Evolutionary conservation across 2,329 filamentous ascomycete genomes (phyloP), one percentile per base, ranked within the genome.

Genomic region (Penicillium brevicompactum): DNA sequence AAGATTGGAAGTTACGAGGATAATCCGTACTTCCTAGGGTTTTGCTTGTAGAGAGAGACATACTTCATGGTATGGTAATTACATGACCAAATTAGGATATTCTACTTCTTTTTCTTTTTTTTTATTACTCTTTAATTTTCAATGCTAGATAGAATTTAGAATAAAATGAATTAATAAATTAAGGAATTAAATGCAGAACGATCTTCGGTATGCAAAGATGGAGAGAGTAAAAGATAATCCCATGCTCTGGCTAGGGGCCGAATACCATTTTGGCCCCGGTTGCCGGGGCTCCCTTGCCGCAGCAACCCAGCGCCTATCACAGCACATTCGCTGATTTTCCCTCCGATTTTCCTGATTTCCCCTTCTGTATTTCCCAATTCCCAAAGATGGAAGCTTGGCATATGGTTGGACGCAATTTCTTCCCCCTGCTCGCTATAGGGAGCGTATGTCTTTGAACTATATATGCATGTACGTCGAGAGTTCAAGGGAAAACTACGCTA

Each of bases 231-330:
- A 51, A 24, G 52, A 54, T 46, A 46, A 42, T 41, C 49, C 49
- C 44, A 53, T 53, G 42, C 44, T 56, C 53, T 49, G 37, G 48
- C 47, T 48, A 52, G 56, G 47, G 53, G 48, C 44, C 38, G 43
- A 49, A 50, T 54, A 54, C 46, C 43, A 31, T 48, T 58, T 59
- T 45, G 51, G 58, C 60, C 59, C 55, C 59, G 59, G 70, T 73
- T 73, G 71, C 71, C 69, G 60, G 66, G 71, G 61, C 70, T 73
- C 71, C 71, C 71, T 72, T 72, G 68, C 70, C 70, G 70, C 64
- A 70, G 67, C 65, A 69, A 67, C 68, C 60, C 59, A 62, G 60
- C 63, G 62, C 68, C 67, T 70, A 71, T 72, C 69, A 72, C 61
- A 65, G 53, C 30, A 55, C 57, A 42, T 51, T 44, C 46, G 24